Evolutionary conservation across 1,284 basidiomycete genomes (phyloP).

Genomic region (Trichosporon sp.): DNA sequence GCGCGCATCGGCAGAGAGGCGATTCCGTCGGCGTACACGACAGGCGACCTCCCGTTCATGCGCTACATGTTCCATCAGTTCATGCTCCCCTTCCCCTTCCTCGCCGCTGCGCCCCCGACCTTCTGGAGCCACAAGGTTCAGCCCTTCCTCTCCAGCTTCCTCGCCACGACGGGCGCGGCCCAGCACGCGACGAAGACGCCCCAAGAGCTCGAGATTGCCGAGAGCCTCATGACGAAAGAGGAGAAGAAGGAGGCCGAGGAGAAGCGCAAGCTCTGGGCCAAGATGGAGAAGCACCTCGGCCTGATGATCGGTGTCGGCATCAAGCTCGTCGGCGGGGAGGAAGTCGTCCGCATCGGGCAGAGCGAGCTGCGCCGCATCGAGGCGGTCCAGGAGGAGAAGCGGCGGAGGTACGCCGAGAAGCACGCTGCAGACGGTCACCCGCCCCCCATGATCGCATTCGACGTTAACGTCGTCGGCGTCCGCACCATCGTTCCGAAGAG

Average conservation of each 20-base stretch:
- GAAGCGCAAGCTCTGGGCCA: constrained; percentile 61
- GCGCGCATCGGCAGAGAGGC: constrained; percentile 26
- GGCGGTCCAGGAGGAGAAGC: constrained; percentile 58
- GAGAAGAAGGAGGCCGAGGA: constrained; percentile 58
- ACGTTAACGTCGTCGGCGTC: constrained; percentile 84
- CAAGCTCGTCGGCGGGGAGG: constrained; percentile 74
- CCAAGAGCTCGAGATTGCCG: constrained; percentile 32
- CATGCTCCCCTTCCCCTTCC: constrained; percentile 87
- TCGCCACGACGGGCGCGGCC: constrained; percentile 57
- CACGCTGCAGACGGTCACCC: constrained; percentile 43
- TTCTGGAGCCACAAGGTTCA: constrained; percentile 92
- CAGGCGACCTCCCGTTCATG: constrained; percentile 72
- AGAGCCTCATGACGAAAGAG: constrained; percentile 47
- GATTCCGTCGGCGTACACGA: background rate
- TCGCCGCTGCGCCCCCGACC: constrained; percentile 73
- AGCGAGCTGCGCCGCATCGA: constrained; percentile 72
- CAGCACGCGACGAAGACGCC: constrained; percentile 40
- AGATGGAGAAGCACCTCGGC: constrained; percentile 75
- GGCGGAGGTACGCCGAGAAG: constrained; percentile 39
- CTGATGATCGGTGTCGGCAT: constrained; percentile 75
- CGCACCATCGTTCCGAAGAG: constrained; percentile 74
- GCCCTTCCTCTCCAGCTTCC: constrained; percentile 76
- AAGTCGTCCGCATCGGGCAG: constrained; percentile 81
- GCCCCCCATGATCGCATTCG: constrained; percentile 53
- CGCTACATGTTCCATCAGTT: constrained; percentile 85